A percentile compares a stretch with the other conserved stretches of the same genome.
Evolutionary conservation across 2,329 filamentous ascomycete species (phyloP).

Genomic region (Blumeria graminis): DNA sequence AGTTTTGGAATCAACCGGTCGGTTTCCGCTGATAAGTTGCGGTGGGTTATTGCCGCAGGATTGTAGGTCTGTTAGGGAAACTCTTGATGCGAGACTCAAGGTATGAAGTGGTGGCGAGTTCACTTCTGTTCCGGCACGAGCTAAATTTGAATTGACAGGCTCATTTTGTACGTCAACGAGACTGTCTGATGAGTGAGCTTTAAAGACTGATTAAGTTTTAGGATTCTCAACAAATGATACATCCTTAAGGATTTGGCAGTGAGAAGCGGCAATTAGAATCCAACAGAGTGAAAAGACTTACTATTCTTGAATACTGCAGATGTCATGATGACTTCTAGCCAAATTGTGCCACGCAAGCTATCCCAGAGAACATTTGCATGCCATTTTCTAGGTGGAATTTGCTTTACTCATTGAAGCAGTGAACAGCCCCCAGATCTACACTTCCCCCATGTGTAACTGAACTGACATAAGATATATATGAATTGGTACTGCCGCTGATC

Average conservation of each 20-base stretch:
- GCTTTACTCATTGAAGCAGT: too few species aligned
- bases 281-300: background rate
- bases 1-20: conserved; percentile 30
- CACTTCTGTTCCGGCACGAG: conserved; percentile 7
- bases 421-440: too few species aligned
- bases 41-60: conserved; percentile 10
- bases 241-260: background rate
- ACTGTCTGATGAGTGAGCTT: conserved; percentile 11
- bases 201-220: background rate
- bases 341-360: too few species aligned
- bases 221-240: background rate
- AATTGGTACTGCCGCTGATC: too few species aligned
- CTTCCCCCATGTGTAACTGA: too few species aligned
- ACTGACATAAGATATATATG: too few species aligned
- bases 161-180: conserved; percentile 12
- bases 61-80: conserved; percentile 8
- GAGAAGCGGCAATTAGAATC: background rate
- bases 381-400: too few species aligned
- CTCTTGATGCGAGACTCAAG: conserved; percentile 4
- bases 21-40: conserved; percentile 12
- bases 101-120: conserved; percentile 8
- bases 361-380: too few species aligned
- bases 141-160: conserved; percentile 12
- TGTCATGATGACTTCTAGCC: background rate
- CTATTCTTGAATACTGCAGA: background rate